Evolutionary conservation across 768 basidiomycete species (phyloP).

Genomic region (Leccinum disarticulatum): DNA sequence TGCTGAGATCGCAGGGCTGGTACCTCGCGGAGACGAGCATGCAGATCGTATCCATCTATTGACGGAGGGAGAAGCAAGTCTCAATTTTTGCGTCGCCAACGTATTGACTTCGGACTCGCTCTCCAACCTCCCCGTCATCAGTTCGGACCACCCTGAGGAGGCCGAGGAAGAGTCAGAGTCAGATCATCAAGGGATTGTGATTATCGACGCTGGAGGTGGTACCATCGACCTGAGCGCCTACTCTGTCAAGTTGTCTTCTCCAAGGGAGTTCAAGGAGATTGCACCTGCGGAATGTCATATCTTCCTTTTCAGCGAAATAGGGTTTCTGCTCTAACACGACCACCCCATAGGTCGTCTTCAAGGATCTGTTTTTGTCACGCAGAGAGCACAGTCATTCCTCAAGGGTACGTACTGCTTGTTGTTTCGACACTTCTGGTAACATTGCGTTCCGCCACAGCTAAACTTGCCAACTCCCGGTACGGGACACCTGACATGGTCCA

Average conservation of each 20-base stretch:
- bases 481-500: conserved; percentile 30
- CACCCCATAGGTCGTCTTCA: conserved; percentile 37
- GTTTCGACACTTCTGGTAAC: not conserved
- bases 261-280: conserved; percentile 34
- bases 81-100: conserved; percentile 41
- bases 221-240: conserved; percentile 41
- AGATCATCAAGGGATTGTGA: conserved; percentile 37
- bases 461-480: conserved; percentile 30
- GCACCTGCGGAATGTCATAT: conserved; percentile 31
- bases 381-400: conserved; percentile 28
- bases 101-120: conserved; percentile 38
- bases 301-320: not conserved
- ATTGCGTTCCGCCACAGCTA: conserved; percentile 16
- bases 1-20: conserved; percentile 25
- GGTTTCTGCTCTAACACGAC: not conserved
- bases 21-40: conserved; percentile 15
- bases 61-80: conserved; percentile 29
- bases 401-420: conserved; percentile 17
- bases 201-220: conserved; percentile 47
- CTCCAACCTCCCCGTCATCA: conserved; percentile 2
- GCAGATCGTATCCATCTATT: conserved; percentile 24
- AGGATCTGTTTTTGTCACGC: conserved; percentile 39
- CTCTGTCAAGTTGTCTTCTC: conserved; percentile 23
- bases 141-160: conserved; percentile 1
- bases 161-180: not conserved